phyloP scores from a whole-genome alignment of 1,284 basidiomycete genomes.

The Heliocybe sulcata region DNA sequence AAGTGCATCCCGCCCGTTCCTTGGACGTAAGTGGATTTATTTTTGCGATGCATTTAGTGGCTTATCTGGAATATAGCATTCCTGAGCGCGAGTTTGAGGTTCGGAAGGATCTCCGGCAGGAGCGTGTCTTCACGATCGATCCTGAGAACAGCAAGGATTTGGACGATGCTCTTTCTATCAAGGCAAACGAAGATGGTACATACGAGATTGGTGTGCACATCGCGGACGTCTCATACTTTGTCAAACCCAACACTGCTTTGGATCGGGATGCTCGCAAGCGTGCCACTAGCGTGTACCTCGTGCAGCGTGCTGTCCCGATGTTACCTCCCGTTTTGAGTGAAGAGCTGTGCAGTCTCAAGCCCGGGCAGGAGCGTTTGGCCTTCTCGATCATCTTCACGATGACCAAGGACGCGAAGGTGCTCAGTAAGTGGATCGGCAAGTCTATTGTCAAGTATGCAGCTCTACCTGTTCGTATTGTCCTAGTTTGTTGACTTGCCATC shows the following conservation, averaged over 20 bases:
- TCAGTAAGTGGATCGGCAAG: conserved; percentile 90
- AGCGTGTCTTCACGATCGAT: conserved; percentile 92
- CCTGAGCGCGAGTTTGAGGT: conserved; percentile 87
- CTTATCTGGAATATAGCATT: conserved; percentile 42
- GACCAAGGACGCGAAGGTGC: conserved; percentile 73
- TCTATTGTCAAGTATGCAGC: conserved; percentile 77
- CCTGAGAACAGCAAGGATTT: conserved; percentile 86
- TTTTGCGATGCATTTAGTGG: conserved; percentile 4
- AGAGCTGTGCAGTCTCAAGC: conserved; percentile 87
- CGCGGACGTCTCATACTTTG: conserved; percentile 94
- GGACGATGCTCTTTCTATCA: conserved; percentile 92
- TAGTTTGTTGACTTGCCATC: conserved; percentile 1
- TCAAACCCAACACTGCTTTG: conserved; percentile 92
- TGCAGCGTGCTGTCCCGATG: conserved; percentile 96
- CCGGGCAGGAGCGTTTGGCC: conserved; percentile 82
- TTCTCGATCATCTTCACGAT: conserved; percentile 89
- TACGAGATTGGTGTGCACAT: conserved; percentile 92
- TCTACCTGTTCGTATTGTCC: neutral
- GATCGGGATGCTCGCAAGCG: conserved; percentile 97
- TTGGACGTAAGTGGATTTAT: conserved; percentile 65
- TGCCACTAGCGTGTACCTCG: conserved; percentile 94
- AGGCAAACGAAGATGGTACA: conserved; percentile 83
- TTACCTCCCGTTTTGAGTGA: conserved; percentile 88
- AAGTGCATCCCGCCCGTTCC: conserved; percentile 94
- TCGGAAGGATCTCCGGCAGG: conserved; percentile 81